phyloP scores from a whole-genome alignment of 441 rosid genomes.

The Rhodomyrtus psidioides region DNA sequence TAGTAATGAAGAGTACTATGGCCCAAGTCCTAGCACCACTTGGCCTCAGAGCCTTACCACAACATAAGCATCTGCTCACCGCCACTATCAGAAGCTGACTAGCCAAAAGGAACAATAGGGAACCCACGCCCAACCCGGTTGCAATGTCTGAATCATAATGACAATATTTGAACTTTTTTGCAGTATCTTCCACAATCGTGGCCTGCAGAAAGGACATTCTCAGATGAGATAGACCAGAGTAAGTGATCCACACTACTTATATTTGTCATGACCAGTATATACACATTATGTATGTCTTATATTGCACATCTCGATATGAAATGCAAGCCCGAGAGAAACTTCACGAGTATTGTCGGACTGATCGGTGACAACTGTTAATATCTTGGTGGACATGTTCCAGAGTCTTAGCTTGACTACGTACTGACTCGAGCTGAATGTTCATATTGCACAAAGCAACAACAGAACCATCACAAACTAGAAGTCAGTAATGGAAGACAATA shows the following conservation, averaged over 20 bases:
- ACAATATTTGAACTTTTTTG: slow-evolving; percentile 30
- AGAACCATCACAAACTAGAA: neutral
- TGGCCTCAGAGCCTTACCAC: slow-evolving; percentile 70
- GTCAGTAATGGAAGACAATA: neutral
- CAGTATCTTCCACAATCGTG: slow-evolving; percentile 1
- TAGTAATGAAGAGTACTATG: slow-evolving; percentile 56
- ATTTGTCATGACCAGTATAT: neutral
- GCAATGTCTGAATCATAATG: slow-evolving; percentile 72
- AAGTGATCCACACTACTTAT: neutral
- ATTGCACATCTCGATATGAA: neutral
- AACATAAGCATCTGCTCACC: slow-evolving; percentile 66
- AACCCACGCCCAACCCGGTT: slow-evolving; percentile 63
- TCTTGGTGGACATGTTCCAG: neutral
- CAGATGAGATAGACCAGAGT: neutral
- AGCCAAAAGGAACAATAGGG: slow-evolving; percentile 47
- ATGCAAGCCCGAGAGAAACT: neutral
- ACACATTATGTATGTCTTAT: neutral
- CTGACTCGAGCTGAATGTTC: neutral
- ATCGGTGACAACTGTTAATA: neutral
- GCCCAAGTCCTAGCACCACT: slow-evolving; percentile 75
- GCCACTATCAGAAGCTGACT: slow-evolving; percentile 62
- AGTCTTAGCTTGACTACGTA: neutral
- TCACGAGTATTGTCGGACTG: neutral
- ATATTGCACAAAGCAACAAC: neutral
- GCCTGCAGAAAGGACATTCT: slow-evolving; percentile 33